Evolutionary conservation across 208 protist genomes (phyloP), one percentile per base, ranked within the genome.

Genomic region (Naegleria fowleri): DNA sequence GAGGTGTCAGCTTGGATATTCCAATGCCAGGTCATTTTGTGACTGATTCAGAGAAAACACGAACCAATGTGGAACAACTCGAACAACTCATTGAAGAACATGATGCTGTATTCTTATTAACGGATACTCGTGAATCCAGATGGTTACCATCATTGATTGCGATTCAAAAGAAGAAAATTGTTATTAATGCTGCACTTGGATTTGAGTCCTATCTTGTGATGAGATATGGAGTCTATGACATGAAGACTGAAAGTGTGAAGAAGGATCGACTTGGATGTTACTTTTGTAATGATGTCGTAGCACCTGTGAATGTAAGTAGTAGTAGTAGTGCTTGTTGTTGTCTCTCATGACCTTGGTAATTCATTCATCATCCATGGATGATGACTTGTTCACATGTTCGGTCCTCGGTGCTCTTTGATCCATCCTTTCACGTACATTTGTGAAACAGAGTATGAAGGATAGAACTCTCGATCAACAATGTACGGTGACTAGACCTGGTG

Each of bases 381-480:
- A n/a, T n/a, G n/a, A n/a, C n/a, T n/a, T n/a, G n/a, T n/a, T n/a
- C n/a, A n/a, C n/a, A n/a, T n/a, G n/a, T n/a, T n/a, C n/a, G n/a
- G n/a, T n/a, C n/a, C n/a, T n/a, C n/a, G n/a, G n/a, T n/a, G n/a
- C n/a, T n/a, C n/a, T n/a, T n/a, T n/a, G n/a, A n/a, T n/a, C n/a
- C n/a, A n/a, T n/a, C n/a, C n/a, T n/a, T n/a, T n/a, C n/a, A n/a
- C n/a, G n/a, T n/a, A n/a, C n/a, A n/a, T n/a, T n/a, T n/a, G n/a
- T n/a, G n/a, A n/a, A n/a, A 19, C 43, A 95, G 91, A 97, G 95
- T 39, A 94, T 98, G 29, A 95, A 94, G 25, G 96, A 97, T 87
- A 95, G 98, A 76, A 98, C 98, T 36, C 94, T 99, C 0, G 99
- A 99, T 94, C 97, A 99, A 94, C 98, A 99, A 93, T 99, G 99